phyloP scores from a whole-genome alignment of 2,329 filamentous ascomycete species.

The Cytospora piceicola region DNA sequence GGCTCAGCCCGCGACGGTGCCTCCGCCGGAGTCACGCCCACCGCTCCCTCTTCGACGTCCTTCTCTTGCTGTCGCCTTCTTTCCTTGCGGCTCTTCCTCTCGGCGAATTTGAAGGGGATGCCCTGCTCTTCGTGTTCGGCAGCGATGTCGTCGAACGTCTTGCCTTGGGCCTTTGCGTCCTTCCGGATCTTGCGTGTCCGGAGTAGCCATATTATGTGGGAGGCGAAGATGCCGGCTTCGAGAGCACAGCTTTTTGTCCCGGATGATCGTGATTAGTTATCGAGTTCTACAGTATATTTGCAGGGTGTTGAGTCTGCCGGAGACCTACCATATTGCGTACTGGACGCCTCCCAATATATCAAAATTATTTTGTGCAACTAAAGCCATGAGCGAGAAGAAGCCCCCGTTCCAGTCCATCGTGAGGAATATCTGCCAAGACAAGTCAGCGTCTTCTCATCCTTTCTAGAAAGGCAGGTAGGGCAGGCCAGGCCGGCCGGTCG shows the following conservation, averaged over 20 bases:
- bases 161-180: constrained; percentile 54
- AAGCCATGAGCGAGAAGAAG: constrained; percentile 65
- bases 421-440: constrained; percentile 51
- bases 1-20: background rate
- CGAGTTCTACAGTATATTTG: background rate
- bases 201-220: constrained; percentile 62
- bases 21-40: background rate
- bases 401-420: constrained; percentile 63
- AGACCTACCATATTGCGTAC: constrained; percentile 62
- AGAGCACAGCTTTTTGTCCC: constrained; percentile 51
- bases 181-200: constrained; percentile 57
- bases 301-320: background rate
- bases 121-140: constrained; percentile 41
- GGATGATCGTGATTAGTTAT: background rate
- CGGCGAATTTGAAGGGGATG: constrained; percentile 43
- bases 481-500: background rate
- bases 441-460: constrained; percentile 12
- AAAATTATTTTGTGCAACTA: constrained; percentile 63
- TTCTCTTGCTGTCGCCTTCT: background rate
- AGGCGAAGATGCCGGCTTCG: constrained; percentile 63
- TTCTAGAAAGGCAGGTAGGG: constrained; percentile 28
- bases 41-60: constrained; percentile 9
- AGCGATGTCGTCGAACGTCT: constrained; percentile 59
- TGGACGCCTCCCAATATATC: constrained; percentile 63
- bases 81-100: constrained; percentile 35